phyloP scores from a whole-genome alignment of 495 filamentous ascomycete species.

The Neurospora sp. region DNA sequence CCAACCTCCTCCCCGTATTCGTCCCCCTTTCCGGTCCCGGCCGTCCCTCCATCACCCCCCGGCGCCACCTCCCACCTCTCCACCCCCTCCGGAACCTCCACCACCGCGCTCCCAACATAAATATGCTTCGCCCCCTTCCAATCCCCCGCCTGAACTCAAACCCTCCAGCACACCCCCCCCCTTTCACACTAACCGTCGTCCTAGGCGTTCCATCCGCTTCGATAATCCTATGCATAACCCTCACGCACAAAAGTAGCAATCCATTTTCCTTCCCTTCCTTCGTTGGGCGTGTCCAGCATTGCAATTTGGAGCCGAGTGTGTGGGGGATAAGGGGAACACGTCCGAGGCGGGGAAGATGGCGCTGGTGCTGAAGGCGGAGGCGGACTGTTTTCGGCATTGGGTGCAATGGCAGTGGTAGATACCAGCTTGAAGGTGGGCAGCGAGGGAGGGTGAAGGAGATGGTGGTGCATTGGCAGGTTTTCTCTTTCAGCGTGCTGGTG shows the following conservation, averaged over 20 bases:
- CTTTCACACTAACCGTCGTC: slow-evolving; percentile 38
- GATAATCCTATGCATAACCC: slow-evolving; percentile 38
- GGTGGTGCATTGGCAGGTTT: slow-evolving; percentile 43
- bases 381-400: slow-evolving; percentile 48
- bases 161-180: slow-evolving; percentile 41
- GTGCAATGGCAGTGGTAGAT: slow-evolving; percentile 53
- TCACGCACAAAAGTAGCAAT: slow-evolving; percentile 46
- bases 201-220: slow-evolving; percentile 25
- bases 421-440: slow-evolving; percentile 24
- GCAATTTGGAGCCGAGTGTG: slow-evolving; percentile 19
- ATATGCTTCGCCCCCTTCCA: slow-evolving; percentile 32
- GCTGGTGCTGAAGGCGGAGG: slow-evolving; percentile 47
- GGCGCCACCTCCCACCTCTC: slow-evolving; percentile 23
- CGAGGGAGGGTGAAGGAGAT: slow-evolving; percentile 38
- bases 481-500: slow-evolving; percentile 9
- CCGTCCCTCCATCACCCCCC: too few species aligned
- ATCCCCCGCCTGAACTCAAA: slow-evolving; percentile 11
- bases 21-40: too few species aligned
- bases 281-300: slow-evolving; percentile 30
- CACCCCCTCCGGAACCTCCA: slow-evolving; percentile 41
- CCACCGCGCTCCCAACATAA: slow-evolving; percentile 13
- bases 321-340: slow-evolving; percentile 41
- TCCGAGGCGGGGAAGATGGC: slow-evolving; percentile 32
- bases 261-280: slow-evolving; percentile 32
- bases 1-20: too few species aligned